A percentile compares a stretch with the other conserved stretches of the same genome.
These are phyloP conservation scores for Citrus unshiu DNA, from an alignment of 345 rosid genomes.

Conservation along the genomic window DNA sequence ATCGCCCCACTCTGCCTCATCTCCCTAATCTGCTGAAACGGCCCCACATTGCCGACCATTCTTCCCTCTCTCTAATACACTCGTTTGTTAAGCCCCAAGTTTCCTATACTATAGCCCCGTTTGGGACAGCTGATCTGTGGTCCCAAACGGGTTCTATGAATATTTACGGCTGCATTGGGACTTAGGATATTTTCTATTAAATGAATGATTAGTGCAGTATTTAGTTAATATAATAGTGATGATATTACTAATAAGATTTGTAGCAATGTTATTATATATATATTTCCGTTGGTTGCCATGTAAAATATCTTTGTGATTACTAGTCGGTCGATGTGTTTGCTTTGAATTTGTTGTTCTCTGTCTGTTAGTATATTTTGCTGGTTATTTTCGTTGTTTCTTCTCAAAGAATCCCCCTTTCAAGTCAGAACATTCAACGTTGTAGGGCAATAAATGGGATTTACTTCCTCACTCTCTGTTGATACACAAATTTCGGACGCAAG, in stretches of 20 bases:
- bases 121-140: too few relatives aligned
- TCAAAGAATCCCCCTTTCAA: background rate
- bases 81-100: constrained; percentile 10
- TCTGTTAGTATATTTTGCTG: background rate
- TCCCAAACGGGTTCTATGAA: too few relatives aligned
- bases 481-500: background rate
- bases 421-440: background rate
- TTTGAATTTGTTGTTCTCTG: background rate
- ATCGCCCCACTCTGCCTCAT: background rate
- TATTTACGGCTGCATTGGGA: too few relatives aligned
- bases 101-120: background rate
- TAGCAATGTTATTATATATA: too few relatives aligned
- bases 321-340: background rate
- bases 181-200: background rate
- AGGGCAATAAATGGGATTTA: too few relatives aligned
- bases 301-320: background rate
- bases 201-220: background rate
- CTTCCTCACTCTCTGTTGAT: background rate
- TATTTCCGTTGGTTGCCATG: background rate
- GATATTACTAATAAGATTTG: too few relatives aligned
- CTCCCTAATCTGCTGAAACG: too few relatives aligned
- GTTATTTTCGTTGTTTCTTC: background rate
- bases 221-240: background rate
- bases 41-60: background rate
- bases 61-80: background rate